Evolutionary conservation across 768 basidiomycete genomes (phyloP), one percentile per base, ranked within the genome.

Genomic region (Tylopilus sp.): DNA sequence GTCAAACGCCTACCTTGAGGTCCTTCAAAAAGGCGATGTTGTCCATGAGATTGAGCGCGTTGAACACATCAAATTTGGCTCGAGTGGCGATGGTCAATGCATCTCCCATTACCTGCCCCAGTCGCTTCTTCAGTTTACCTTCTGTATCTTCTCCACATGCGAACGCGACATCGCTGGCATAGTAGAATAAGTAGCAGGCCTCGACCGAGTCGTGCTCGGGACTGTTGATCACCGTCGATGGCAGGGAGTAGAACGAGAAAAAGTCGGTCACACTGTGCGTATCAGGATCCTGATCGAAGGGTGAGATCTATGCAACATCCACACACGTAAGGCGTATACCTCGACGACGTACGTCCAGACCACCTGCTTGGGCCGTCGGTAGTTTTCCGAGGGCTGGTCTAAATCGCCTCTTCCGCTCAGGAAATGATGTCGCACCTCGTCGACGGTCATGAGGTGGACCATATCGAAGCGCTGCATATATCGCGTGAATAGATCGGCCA

Each of bases 341-440:
- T 98, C 95, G 41, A 97, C 89, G 28, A 99, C 95, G 62, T 95
- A 98, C 3, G 88, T 76, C 95, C 95, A 99, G 3, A 89, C 86
- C 25, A 98, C 95, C 66, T 98, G 97, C 2, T 82, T 83, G 8
- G 79, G 71, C 57, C 89, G 76, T 63, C 85, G 62, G 54, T 67
- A 44, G 40, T 67, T 55, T 31, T 63, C 60, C 22, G 26, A 44
- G 21, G 68, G 63, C 42, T 71, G 75, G 21, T 78, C 82, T 50
- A 66, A 56, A 44, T 75, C 78, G 33, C 78, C 97, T 40, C 75
- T 75, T 5, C 97, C 97, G 59, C 91, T 91, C 61, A 94, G 71
- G 69, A 98, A 85, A 56, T 92, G 86, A 68, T 99, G 95, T 55
- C 75, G 76, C 20, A 89, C 73, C 69, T 99, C 97, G 4, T 88